A percentile compares a stretch with the other conserved stretches of the same genome.
Evolutionary conservation across 495 filamentous ascomycete species (phyloP).

Genomic region (Chaetomium cochliodes): DNA sequence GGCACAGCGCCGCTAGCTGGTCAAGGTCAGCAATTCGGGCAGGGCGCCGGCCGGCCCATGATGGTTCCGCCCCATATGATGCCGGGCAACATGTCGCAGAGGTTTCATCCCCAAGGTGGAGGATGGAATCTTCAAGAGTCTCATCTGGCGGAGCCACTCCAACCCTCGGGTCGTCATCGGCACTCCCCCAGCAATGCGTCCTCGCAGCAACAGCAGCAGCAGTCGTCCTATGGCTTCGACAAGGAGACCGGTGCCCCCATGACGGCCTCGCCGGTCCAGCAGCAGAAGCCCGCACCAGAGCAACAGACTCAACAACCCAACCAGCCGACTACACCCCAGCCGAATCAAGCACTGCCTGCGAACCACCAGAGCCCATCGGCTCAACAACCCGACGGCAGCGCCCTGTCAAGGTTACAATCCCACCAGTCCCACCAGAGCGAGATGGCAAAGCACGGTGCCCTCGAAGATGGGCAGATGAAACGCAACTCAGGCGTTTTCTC

Average conservation of each 20-base stretch:
- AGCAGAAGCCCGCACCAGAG: conserved; percentile 19
- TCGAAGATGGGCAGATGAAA: conserved; percentile 33
- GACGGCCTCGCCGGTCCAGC: conserved; percentile 21
- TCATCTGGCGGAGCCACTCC: conserved; percentile 45
- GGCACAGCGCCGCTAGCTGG: conserved; percentile 17
- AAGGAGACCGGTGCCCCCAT: conserved; percentile 44
- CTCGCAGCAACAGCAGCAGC: conserved; percentile 25
- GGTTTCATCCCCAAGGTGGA: conserved; percentile 34
- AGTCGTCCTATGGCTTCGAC: conserved; percentile 41
- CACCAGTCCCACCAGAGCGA: conserved; percentile 39
- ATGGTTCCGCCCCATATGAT: conserved; percentile 29
- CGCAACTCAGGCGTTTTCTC: conserved; percentile 43
- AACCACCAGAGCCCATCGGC: conserved; percentile 23
- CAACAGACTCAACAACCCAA: conserved; percentile 27
- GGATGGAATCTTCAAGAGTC: conserved; percentile 49
- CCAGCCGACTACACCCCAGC: conserved; percentile 26
- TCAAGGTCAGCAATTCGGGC: conserved; percentile 20
- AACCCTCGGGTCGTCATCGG: conserved; percentile 38
- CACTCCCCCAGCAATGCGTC: conserved; percentile 39
- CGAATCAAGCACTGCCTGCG: conserved; percentile 24
- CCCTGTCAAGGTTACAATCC: conserved; percentile 39
- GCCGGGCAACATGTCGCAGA: conserved; percentile 29
- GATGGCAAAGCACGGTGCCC: conserved; percentile 5
- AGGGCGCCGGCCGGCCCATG: conserved; percentile 18
- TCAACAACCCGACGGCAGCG: conserved; percentile 14